Conservation (phyloP, 2,329 filamentous ascomycete genomes). For the Aspergillus japonicus region DNA sequence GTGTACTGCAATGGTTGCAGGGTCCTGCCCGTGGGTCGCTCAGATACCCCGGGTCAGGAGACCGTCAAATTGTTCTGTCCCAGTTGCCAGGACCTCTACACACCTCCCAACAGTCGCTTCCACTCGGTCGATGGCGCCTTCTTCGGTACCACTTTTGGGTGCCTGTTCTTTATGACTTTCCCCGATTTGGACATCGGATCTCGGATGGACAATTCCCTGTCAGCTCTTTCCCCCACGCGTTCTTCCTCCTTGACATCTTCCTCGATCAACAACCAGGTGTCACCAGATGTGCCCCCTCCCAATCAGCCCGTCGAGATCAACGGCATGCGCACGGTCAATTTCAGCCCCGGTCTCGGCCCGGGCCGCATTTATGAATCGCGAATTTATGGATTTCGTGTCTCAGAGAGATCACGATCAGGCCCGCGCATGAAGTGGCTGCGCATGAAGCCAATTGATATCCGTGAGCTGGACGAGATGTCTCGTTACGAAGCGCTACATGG, state of each 20-base stretch:
- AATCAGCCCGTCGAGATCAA: conserved; percentile 65
- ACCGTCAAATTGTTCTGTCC: conserved; percentile 99
- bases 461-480: conserved; percentile 73
- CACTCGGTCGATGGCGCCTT: conserved; percentile 97
- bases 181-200: conserved; percentile 85
- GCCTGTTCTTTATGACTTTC: conserved; percentile 97
- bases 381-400: conserved; percentile 96
- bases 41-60: conserved; percentile 92
- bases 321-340: conserved; percentile 80
- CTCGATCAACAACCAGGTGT: conserved; percentile 29
- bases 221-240: conserved; percentile 27
- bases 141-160: conserved; percentile 95
- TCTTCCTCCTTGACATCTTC: conserved; percentile 28
- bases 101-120: conserved; percentile 93
- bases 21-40: conserved; percentile 88
- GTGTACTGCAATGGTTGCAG: conserved; percentile 88
- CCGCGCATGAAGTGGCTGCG: conserved; percentile 97
- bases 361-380: conserved; percentile 88
- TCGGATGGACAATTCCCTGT: conserved; percentile 56
- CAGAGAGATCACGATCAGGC: conserved; percentile 82
- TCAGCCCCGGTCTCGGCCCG: conserved; percentile 79
- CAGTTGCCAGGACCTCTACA: conserved; percentile 94
- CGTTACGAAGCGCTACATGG: conserved; percentile 38
- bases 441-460: conserved; percentile 74
- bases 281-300: conserved; percentile 37